A percentile compares a stretch with the other conserved stretches of the same genome.
Evolutionary conservation across 2,329 filamentous ascomycete genomes (phyloP).

Genomic region (Stemphylium beticola): DNA sequence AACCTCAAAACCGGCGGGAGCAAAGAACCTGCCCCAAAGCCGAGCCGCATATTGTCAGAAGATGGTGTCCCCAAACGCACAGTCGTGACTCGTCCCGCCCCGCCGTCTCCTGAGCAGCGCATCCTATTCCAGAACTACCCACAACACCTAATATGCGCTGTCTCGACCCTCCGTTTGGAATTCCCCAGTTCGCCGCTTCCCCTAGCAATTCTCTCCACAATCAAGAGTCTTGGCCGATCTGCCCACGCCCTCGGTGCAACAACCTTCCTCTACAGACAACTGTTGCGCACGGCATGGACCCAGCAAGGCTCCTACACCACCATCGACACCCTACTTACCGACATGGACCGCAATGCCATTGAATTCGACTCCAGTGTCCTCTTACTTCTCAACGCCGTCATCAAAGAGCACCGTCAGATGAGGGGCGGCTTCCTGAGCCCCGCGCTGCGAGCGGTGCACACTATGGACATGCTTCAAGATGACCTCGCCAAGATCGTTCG

Average conservation of each 20-base stretch:
- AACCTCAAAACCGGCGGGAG: constrained; percentile 8
- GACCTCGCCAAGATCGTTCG: constrained; percentile 36
- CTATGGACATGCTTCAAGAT: constrained; percentile 44
- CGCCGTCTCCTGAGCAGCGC: constrained; percentile 52
- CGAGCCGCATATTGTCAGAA: neutral
- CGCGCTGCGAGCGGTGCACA: constrained; percentile 39
- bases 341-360: constrained; percentile 70
- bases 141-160: constrained; percentile 63
- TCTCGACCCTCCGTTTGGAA: constrained; percentile 62
- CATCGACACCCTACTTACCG: constrained; percentile 64
- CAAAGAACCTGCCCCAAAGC: neutral
- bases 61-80: neutral
- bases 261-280: constrained; percentile 71
- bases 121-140: constrained; percentile 71
- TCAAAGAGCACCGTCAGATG: constrained; percentile 33
- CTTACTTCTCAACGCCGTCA: constrained; percentile 46
- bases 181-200: constrained; percentile 68
- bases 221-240: constrained; percentile 71
- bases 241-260: constrained; percentile 75
- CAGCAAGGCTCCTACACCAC: constrained; percentile 64
- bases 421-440: constrained; percentile 32
- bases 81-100: constrained; percentile 2
- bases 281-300: constrained; percentile 67
- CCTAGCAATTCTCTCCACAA: constrained; percentile 67
- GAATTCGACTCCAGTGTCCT: constrained; percentile 61